A percentile compares a stretch with the other conserved stretches of the same genome.
These are phyloP conservation scores for Trichosanthes cucumerina DNA, from an alignment of 306 rosid species.

Conservation along the genomic window DNA sequence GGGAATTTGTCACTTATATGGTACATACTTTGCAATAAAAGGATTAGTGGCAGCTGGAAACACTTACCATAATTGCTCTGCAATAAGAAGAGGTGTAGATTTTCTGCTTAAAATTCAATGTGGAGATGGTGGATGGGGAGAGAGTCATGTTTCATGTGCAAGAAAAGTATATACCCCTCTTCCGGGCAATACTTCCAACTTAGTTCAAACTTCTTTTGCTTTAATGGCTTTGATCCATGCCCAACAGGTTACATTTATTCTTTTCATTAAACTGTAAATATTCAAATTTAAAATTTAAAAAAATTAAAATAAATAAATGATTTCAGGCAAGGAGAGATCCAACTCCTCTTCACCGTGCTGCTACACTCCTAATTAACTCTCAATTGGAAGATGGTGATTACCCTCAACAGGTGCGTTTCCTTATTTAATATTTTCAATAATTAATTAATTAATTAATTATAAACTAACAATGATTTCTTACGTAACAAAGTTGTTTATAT, in stretches of 20 bases:
- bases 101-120: neutral
- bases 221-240: neutral
- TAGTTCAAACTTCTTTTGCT: neutral
- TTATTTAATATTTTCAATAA: neutral
- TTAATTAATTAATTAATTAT: neutral
- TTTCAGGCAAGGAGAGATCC: neutral
- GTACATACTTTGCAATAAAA: neutral
- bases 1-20: neutral
- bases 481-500: neutral
- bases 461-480: neutral
- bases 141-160: neutral
- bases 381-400: neutral
- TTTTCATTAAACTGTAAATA: too few species aligned
- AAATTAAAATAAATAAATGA: too few species aligned
- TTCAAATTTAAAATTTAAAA: too few species aligned
- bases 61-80: neutral
- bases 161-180: neutral
- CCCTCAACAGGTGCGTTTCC: neutral
- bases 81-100: neutral
- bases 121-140: neutral
- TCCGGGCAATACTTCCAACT: neutral
- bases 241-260: neutral
- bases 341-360: neutral
- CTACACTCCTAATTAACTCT: neutral
- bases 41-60: neutral